phyloP scores from a whole-genome alignment of 441 rosid species.

The Macaranga tanarius region DNA sequence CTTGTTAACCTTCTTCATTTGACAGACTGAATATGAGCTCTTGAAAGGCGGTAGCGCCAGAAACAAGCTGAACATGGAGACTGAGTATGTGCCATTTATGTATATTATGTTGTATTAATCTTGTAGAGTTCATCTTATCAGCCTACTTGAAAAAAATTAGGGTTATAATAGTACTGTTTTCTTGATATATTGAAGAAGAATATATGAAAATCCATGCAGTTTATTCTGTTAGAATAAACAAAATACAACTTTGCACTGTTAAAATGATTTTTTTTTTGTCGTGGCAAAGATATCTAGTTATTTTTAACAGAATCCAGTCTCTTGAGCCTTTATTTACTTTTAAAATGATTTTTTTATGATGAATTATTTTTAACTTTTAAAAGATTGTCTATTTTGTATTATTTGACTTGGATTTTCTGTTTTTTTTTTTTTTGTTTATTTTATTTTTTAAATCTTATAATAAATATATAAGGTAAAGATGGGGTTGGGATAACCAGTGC shows the following conservation, averaged over 20 bases:
- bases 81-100: slow-evolving; percentile 54
- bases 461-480: not conserved
- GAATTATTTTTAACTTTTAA: not conserved
- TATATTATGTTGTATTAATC: slow-evolving; percentile 24
- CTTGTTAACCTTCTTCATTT: slow-evolving; percentile 23
- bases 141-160: not conserved
- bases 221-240: not conserved
- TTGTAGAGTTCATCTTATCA: slow-evolving; percentile 13
- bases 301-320: not conserved
- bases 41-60: slow-evolving; percentile 59
- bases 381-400: not conserved
- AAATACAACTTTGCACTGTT: not conserved
- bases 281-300: not conserved
- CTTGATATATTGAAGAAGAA: not conserved
- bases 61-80: slow-evolving; percentile 72
- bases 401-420: not conserved
- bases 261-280: not conserved
- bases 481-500: not conserved
- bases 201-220: not conserved
- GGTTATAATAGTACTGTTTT: not conserved
- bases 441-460: not conserved
- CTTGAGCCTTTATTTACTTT: not conserved
- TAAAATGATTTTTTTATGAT: not conserved
- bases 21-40: slow-evolving; percentile 80
- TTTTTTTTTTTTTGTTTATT: not conserved